Percentiles rank a stretch among this genome's conserved stretches.
phyloP scores from a whole-genome alignment of 139 green algal genomes.

The Volvox africanus region DNA sequence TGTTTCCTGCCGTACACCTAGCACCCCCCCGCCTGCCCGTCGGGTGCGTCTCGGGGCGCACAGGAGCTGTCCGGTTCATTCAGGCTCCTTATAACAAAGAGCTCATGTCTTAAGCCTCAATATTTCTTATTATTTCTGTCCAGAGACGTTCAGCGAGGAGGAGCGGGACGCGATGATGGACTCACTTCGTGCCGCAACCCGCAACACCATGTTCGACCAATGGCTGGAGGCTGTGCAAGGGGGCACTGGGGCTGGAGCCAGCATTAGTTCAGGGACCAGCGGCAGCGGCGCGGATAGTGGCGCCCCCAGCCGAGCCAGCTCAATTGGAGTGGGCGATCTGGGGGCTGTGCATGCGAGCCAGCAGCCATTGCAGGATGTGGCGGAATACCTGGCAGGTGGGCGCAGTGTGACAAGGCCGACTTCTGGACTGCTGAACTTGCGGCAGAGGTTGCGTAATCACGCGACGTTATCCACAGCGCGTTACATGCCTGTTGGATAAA shows the following conservation, averaged over 20 bases:
- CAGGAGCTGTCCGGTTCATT: too few species aligned
- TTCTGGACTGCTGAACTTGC: too few species aligned
- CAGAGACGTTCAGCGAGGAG: slow-evolving; percentile 80
- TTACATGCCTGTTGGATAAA: too few species aligned
- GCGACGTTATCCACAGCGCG: too few species aligned
- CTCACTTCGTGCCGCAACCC: slow-evolving; percentile 82
- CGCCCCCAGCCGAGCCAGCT: background rate
- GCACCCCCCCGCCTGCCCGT: too few species aligned
- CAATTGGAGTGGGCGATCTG: background rate
- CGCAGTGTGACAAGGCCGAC: too few species aligned
- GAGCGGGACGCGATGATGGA: slow-evolving; percentile 88
- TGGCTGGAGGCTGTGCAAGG: slow-evolving; percentile 84
- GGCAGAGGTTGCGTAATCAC: too few species aligned
- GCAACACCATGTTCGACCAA: slow-evolving; percentile 95
- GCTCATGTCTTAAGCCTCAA: too few species aligned
- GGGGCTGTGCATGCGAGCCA: background rate
- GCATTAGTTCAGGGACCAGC: background rate
- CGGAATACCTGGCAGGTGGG: slow-evolving; percentile 71
- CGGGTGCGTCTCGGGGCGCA: too few species aligned
- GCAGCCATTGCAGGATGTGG: slow-evolving; percentile 74
- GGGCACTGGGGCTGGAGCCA: background rate
- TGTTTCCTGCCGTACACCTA: too few species aligned
- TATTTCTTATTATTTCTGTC: too few species aligned
- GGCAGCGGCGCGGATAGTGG: slow-evolving; percentile 6
- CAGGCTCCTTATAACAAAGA: too few species aligned